Percentiles rank a stretch among this genome's conserved stretches.
phyloP scores from a whole-genome alignment of 345 rosid species.

The Eutrema japonicum region DNA sequence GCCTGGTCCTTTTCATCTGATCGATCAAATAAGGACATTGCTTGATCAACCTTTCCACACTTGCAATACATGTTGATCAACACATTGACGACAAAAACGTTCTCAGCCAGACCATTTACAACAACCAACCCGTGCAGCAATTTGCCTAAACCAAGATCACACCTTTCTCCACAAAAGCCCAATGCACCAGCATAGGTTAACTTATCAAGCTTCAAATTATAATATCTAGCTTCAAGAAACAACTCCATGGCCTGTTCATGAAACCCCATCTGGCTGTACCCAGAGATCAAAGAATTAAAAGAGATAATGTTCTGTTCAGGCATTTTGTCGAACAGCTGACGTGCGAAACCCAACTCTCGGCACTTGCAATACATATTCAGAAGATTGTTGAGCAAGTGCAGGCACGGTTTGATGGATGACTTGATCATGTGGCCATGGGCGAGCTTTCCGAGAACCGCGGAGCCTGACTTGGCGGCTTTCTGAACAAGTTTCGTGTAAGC shows the following conservation, averaged over 20 bases:
- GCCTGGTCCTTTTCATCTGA: conserved; percentile 48
- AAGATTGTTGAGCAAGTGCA: conserved; percentile 50
- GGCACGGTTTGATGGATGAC: conserved; percentile 46
- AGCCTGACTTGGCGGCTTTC: conserved; percentile 48
- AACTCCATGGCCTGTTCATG: conserved; percentile 39
- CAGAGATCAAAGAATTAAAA: conserved; percentile 55
- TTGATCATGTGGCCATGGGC: conserved; percentile 54
- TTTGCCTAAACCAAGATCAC: conserved; percentile 50
- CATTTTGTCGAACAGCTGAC: conserved; percentile 53
- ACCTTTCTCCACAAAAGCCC: conserved; percentile 48
- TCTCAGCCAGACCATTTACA: conserved; percentile 45
- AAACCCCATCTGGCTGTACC: conserved; percentile 48
- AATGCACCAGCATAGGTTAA: conserved; percentile 57
- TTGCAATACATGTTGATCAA: conserved; percentile 57
- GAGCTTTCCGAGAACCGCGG: conserved; percentile 46
- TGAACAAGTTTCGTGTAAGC: conserved; percentile 49
- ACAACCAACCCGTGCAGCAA: conserved; percentile 51
- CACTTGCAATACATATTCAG: conserved; percentile 48
- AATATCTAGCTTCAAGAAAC: conserved; percentile 48
- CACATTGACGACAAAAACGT: conserved; percentile 42
- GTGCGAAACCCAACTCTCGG: conserved; percentile 45
- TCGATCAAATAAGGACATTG: conserved; percentile 51
- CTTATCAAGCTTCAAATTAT: conserved; percentile 50
- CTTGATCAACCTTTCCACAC: conserved; percentile 51
- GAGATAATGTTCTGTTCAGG: conserved; percentile 51